These are phyloP conservation scores for Arachnopeziza araneosa DNA, from an alignment of 2,329 filamentous ascomycete species.

Conservation along the genomic window DNA sequence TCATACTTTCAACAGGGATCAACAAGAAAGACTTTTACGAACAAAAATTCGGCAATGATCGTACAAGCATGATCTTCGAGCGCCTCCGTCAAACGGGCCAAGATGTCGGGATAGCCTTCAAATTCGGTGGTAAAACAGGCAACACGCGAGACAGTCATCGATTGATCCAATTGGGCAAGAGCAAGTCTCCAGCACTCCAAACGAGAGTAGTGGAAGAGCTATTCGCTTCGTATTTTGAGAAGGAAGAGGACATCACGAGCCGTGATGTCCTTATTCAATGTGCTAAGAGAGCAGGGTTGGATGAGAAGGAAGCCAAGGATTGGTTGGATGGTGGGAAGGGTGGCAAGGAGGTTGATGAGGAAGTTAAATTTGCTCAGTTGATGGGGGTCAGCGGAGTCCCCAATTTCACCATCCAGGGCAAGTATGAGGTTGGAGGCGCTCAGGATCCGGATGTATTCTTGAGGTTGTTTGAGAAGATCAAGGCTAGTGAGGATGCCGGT, in stretches of 20 bases:
- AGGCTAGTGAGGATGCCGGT: slow-evolving; percentile 25
- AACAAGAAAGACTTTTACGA: slow-evolving; percentile 54
- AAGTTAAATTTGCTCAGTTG: slow-evolving; percentile 33
- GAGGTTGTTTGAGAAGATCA: slow-evolving; percentile 55
- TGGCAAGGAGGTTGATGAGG: slow-evolving; percentile 36
- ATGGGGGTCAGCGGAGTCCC: slow-evolving; percentile 62
- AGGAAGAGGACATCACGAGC: slow-evolving; percentile 57
- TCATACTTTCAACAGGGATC: slow-evolving; percentile 31
- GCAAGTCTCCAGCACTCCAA: slow-evolving; percentile 46
- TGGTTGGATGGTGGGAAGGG: slow-evolving; percentile 52
- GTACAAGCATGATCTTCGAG: slow-evolving; percentile 15
- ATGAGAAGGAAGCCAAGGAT: slow-evolving; percentile 43
- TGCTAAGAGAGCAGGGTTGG: slow-evolving; percentile 49
- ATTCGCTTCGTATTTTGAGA: slow-evolving; percentile 62
- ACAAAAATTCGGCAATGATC: slow-evolving; percentile 48
- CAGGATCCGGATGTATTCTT: slow-evolving; percentile 65
- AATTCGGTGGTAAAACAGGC: slow-evolving; percentile 64
- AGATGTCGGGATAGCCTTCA: slow-evolving; percentile 19
- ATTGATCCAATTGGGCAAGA: slow-evolving; percentile 63
- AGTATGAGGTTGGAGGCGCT: slow-evolving; percentile 63
- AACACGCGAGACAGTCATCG: slow-evolving; percentile 77
- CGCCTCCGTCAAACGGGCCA: slow-evolving; percentile 39
- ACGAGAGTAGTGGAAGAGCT: slow-evolving; percentile 55
- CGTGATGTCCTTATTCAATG: slow-evolving; percentile 46
- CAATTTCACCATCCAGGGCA: slow-evolving; percentile 66